A percentile compares a stretch with the other conserved stretches of the same genome.
phyloP scores from a whole-genome alignment of 768 basidiomycete genomes.

The Tricholoma saponaceum region DNA sequence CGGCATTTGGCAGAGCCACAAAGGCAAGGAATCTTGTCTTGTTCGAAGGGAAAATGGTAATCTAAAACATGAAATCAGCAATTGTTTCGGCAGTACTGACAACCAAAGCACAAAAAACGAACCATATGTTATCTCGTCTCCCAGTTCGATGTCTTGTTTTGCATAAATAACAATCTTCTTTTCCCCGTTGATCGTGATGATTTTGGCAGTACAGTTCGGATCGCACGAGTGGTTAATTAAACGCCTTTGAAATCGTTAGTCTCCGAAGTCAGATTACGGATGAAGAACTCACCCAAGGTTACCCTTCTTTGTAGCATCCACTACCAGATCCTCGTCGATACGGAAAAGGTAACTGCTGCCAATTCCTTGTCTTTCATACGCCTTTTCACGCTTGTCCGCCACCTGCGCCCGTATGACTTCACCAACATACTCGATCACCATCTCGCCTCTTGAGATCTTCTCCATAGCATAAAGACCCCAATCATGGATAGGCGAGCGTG shows the following conservation, averaged over 20 bases:
- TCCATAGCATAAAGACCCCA: constrained; percentile 99
- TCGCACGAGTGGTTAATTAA: constrained; percentile 99
- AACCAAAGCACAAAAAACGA: constrained; percentile 23
- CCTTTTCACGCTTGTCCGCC: constrained; percentile 95
- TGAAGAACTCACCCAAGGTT: constrained; percentile 79
- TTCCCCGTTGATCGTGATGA: constrained; percentile 86
- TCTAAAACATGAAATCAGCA: constrained; percentile 42
- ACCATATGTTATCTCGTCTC: constrained; percentile 98
- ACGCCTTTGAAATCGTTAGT: constrained; percentile 49
- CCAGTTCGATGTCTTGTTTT: constrained; percentile 91
- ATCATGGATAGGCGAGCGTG: constrained; percentile 93
- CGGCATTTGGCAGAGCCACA: constrained; percentile 90
- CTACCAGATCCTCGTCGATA: constrained; percentile 96
- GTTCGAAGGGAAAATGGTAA: constrained; percentile 99
- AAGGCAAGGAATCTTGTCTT: constrained; percentile 93
- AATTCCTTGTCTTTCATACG: constrained; percentile 95
- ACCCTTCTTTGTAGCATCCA: constrained; percentile 98
- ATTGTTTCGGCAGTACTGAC: neutral
- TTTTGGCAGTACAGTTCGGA: constrained; percentile 89
- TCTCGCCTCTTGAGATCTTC: constrained; percentile 87
- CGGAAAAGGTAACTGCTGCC: constrained; percentile 97
- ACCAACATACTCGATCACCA: constrained; percentile 99
- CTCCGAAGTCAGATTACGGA: constrained; percentile 7
- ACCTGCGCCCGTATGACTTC: constrained; percentile 94
- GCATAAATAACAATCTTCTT: constrained; percentile 99